Base-by-base conservation (phyloP, 768 basidiomycete species). In the Thelephora ganbajun region DNA sequence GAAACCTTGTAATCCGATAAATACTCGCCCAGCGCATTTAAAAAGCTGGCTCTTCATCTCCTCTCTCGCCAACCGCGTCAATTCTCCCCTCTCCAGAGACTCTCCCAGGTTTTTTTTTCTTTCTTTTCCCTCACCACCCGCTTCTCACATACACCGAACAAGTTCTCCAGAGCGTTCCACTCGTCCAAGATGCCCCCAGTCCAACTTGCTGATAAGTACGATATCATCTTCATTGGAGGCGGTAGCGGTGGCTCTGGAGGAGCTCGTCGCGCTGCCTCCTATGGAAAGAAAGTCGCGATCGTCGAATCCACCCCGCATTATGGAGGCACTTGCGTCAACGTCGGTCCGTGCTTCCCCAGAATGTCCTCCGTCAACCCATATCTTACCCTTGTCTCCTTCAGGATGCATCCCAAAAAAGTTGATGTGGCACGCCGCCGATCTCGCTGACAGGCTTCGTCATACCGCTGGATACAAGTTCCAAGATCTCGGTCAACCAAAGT, bases 341-440 rank as follows among this genome's bases (percentile, higher is more conserved):
- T 99, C 50, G 94, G 91, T 86, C 55, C 54, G 86, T 71, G 33
- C 23, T 37, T 42, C 37, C 9, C 13, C 36, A 14, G 19, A 11
- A 33, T 4, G 19, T 44, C 26, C 23, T 47, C 48, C 49, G 26
- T 6, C n/a, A 55, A 6, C 11, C 35, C 33, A 18, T 46, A 4
- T 3, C 41, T 20, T 35, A 39, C 36, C 16, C 35, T 43, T 39
- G 23, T 12, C 30, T 14, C 5, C 30, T 50, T 6, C 53, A 87
- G 90, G 91, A 57, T 97, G 94, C 67, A 91, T 99, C 5, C 96
- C 96, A 13, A 99, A 99, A 69, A 99, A 96, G 89, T 80, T 99
- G 48, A 98, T 98, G 94, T 99, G 94, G 94, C 84, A 92, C 53
- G 89, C 90, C 35, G 86, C 88, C 22, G 89, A 93, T 65, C 67